Base-by-base conservation (phyloP, 2,329 filamentous ascomycete species). In the Beauveria australis region DNA sequence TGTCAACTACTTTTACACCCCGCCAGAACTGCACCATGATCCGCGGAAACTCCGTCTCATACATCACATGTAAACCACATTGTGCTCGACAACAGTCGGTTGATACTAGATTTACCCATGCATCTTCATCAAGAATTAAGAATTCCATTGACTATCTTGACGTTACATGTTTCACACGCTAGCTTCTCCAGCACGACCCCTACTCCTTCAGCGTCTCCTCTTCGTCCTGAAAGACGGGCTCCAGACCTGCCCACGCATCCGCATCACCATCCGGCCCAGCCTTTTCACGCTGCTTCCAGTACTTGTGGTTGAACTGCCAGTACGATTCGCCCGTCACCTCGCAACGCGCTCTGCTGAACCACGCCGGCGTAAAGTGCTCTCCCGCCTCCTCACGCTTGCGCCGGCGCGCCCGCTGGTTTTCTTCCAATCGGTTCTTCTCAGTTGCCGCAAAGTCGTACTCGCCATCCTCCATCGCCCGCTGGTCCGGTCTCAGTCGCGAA, bases 381-480 rank as follows among this genome's bases (percentile, higher is more conserved):
- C 94, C 94, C 2, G 76, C 82, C 33, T 82, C 81, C 74, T 99
- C 93, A 26, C 92, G 81, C 62, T 81, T 77, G 59, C 89, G 78
- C 63, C 94, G 79, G 62, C 88, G 87, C 10, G 87, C 86, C 62
- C 94, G 82, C 78, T 99, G 94, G 65, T 87, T 92, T 77, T 97
- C 89, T 74, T 99, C 94, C 0, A 99, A 84, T 1, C 94, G 82
- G 69, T 93, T 94, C 83, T 99, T 99, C 79, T 99, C 94, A 5
- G 83, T 84, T 0, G 93, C 94, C 1, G 94, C 94, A 62, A 94
- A 81, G 69, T 97, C 93, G 70, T 99, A 99, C 74, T 92, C 85
- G n/a, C 93, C 94, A 63, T 97, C 92, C 73, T 99, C 94, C 94
- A 99, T 99, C 2, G 94, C 94, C 12, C 94, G 83, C 77, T 99